phyloP scores from a whole-genome alignment of 306 rosid genomes.

The Pyrus bretschneideri region DNA sequence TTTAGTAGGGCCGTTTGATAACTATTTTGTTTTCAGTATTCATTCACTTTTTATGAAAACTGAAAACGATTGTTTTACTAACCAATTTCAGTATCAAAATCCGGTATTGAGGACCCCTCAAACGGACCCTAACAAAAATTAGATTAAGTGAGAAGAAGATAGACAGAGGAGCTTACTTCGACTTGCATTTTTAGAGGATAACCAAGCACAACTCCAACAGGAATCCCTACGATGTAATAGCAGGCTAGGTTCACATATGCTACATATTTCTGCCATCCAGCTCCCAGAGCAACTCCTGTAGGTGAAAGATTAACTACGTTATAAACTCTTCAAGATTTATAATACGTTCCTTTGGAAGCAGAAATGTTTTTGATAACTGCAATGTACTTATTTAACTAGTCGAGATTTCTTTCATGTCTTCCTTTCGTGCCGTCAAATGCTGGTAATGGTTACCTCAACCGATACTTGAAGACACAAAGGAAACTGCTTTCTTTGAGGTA shows the following conservation, averaged over 20 bases:
- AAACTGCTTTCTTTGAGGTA: background rate
- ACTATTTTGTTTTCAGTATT: too few relatives aligned
- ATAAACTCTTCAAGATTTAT: background rate
- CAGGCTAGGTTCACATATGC: slow-evolving; percentile 53
- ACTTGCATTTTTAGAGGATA: slow-evolving; percentile 26
- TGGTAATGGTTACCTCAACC: background rate
- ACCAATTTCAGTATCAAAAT: too few relatives aligned
- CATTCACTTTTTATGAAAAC: too few relatives aligned
- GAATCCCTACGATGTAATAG: slow-evolving; percentile 48
- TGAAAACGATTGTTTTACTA: too few relatives aligned
- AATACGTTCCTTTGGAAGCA: too few relatives aligned
- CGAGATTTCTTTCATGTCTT: too few relatives aligned
- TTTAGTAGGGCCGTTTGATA: background rate
- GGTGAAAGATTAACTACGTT: background rate
- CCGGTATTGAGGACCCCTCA: background rate
- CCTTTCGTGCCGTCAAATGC: too few relatives aligned
- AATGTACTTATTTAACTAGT: background rate
- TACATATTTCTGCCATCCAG: slow-evolving; percentile 53
- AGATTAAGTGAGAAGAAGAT: background rate
- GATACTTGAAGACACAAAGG: background rate
- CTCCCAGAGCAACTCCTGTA: slow-evolving; percentile 55
- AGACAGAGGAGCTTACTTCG: slow-evolving; percentile 13
- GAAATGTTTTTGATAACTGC: too few relatives aligned
- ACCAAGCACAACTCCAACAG: slow-evolving; percentile 44
- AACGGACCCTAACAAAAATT: too few relatives aligned